phyloP scores from a whole-genome alignment of 345 rosid species.

The Anacardium occidentale region DNA sequence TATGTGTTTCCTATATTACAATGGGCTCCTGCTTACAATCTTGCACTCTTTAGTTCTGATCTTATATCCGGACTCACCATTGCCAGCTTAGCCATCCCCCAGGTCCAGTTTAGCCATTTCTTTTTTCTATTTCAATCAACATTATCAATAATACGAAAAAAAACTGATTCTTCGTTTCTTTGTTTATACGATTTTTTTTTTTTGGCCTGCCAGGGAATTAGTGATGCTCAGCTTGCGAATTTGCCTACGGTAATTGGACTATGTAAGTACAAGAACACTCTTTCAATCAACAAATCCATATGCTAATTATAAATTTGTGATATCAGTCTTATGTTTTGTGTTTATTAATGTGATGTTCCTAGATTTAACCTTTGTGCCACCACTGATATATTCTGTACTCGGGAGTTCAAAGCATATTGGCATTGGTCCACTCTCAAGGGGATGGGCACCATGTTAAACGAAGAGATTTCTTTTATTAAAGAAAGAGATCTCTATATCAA shows the following conservation, averaged over 20 bases:
- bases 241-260: constrained; percentile 47
- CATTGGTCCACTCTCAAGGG: constrained; percentile 49
- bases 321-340: no score
- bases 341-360: background rate
- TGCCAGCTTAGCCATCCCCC: constrained; percentile 61
- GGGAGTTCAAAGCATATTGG: constrained; percentile 56
- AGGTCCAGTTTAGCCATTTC: constrained; percentile 24
- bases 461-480: constrained; percentile 27
- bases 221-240: constrained; percentile 47
- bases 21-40: constrained; percentile 47
- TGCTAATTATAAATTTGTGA: no score
- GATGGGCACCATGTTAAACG: constrained; percentile 39
- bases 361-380: constrained; percentile 64
- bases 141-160: no score
- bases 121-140: background rate
- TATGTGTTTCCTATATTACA: constrained; percentile 42
- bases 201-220: constrained; percentile 40
- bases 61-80: constrained; percentile 50
- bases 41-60: constrained; percentile 38
- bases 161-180: no score
- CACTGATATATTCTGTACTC: constrained; percentile 46
- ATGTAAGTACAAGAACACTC: constrained; percentile 28
- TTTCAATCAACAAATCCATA: background rate
- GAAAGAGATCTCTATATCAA: constrained; percentile 28
- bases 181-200: background rate